Evolutionary conservation across 345 rosid species (phyloP), one percentile per base, ranked within the genome.

Genomic region (Linum usitatissimum): DNA sequence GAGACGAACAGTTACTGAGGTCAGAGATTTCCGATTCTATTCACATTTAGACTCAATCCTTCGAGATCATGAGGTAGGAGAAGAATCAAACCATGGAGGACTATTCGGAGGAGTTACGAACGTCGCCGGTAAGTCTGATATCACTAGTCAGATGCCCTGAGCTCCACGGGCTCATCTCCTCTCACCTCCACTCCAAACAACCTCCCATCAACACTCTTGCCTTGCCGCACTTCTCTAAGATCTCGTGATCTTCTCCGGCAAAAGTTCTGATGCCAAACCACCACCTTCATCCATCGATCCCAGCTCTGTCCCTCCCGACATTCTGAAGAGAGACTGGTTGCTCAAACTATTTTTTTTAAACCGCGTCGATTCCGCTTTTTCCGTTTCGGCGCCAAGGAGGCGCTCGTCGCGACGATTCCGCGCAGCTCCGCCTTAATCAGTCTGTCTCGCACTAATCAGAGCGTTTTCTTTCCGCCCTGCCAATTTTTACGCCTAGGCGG

Each of bases 181-280:
- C 70, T 34, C 78, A 81, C 71, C 89, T 92, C 53, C 87, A 77
- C 67, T 77, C 93, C 20, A 85, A 79, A 76, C 98, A 87, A 76
- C 97, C 93, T 13, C 98, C 95, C 13, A 87, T 85, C 71, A 85
- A 92, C 77, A 81, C 90, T 39, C 80, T 92, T 28, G 98, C 93
- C 65, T 78, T 89, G 63, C 95, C 97, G 0, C 83, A 89, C 75
- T 73, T 89, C 42, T 76, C 93, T 1, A 87, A 85, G 70, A 68
- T 89, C 74, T 69, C 60, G 81, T 68, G 55, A 79, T 83, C 6
- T 42, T 73, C 30, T 64, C 69, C 63, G 10, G 4, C 57, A 8
- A n/a, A 54, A 18, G 30, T 55, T 61, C 72, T 76, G 18, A 48
- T 76, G 57, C 67, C 5, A 64, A 64, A 71, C 55, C 73, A 64